A percentile compares a stretch with the other conserved stretches of the same genome.
Evolutionary conservation across 1,284 basidiomycete species (phyloP).

Genomic region (Austroboletus rostrupii): DNA sequence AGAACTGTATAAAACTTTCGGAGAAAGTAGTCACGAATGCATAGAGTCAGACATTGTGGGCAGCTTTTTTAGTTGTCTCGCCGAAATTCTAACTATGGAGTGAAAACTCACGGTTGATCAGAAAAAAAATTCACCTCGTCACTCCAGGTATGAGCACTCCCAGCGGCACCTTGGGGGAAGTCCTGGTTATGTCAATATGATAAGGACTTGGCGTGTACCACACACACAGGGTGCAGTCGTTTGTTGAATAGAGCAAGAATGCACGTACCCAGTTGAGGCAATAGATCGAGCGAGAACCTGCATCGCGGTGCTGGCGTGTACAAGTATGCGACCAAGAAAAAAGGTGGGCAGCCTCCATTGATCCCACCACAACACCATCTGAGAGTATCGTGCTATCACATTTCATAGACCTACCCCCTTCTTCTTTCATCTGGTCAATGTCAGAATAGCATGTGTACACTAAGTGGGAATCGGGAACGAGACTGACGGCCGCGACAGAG

Average conservation of each 20-base stretch:
- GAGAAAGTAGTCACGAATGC: conserved; percentile 76
- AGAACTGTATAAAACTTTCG: conserved; percentile 66
- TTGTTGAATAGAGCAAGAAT: neutral
- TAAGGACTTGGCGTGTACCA: conserved; percentile 45
- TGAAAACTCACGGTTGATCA: conserved; percentile 62
- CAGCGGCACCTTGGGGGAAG: conserved; percentile 48
- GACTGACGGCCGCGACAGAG: too few species aligned
- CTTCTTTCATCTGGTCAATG: conserved; percentile 61
- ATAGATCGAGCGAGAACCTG: conserved; percentile 59
- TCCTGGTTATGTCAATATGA: conserved; percentile 48
- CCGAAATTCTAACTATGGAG: conserved; percentile 37
- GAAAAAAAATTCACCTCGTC: conserved; percentile 68
- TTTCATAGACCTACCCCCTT: conserved; percentile 32
- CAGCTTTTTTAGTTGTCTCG: conserved; percentile 68
- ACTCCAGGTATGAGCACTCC: conserved; percentile 70
- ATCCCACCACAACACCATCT: conserved; percentile 72
- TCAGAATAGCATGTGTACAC: conserved; percentile 62
- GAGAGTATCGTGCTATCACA: neutral
- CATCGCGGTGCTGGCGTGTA: conserved; percentile 52
- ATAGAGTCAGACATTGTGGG: conserved; percentile 63
- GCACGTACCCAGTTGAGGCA: conserved; percentile 60
- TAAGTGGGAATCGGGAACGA: conserved; percentile 3
- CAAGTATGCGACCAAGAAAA: neutral
- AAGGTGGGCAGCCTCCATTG: conserved; percentile 48
- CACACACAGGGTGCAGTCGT: conserved; percentile 16